Conservation (phyloP, 2,329 filamentous ascomycete species). For the Aspergillus sp. region DNA sequence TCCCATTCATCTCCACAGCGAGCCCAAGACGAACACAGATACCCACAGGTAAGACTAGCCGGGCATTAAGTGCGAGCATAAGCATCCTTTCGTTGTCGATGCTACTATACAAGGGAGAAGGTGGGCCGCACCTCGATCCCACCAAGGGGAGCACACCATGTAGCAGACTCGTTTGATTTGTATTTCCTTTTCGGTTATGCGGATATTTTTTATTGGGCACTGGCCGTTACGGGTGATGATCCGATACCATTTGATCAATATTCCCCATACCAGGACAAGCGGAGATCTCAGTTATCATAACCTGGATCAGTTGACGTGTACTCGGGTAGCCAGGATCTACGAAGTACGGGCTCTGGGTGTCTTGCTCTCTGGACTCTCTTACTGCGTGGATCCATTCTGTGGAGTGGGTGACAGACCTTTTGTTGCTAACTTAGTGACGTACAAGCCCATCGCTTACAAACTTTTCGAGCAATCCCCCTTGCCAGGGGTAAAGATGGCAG, state of each 20-base stretch:
- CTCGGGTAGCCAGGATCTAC: background rate
- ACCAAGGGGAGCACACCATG: background rate
- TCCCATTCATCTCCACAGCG: background rate
- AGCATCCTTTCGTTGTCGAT: background rate
- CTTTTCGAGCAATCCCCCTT: background rate
- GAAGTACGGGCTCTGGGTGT: no score
- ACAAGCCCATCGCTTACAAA: background rate
- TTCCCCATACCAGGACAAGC: background rate
- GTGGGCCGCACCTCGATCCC: background rate
- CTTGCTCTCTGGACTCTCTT: background rate
- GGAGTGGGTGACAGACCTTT: background rate
- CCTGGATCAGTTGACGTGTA: constrained; percentile 1
- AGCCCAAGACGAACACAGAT: background rate
- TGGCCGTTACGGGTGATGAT: background rate
- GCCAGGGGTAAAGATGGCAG: background rate
- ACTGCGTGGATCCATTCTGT: background rate
- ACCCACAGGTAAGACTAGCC: background rate
- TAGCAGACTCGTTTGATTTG: background rate
- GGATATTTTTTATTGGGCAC: background rate
- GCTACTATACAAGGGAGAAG: background rate
- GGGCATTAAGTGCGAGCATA: background rate
- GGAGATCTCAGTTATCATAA: background rate
- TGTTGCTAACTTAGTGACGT: background rate
- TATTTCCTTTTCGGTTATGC: background rate
- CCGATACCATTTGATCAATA: background rate